A percentile compares a stretch with the other conserved stretches of the same genome.
phyloP scores from a whole-genome alignment of 306 rosid genomes.

The Cicer arietinum region DNA sequence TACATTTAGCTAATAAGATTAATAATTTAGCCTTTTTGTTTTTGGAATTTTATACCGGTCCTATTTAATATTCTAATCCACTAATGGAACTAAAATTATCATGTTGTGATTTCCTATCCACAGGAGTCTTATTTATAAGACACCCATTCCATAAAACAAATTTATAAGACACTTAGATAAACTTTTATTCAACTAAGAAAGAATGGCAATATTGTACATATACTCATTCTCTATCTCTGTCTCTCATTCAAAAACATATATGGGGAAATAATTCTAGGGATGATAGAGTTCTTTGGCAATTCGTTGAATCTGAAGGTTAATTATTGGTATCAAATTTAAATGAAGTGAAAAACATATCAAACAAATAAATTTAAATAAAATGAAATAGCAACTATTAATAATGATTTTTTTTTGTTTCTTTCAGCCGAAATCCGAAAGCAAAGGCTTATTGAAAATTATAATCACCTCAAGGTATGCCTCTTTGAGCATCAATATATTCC shows the following conservation, averaged over 20 bases:
- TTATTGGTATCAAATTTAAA: background rate
- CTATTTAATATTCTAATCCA: background rate
- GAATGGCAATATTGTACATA: background rate
- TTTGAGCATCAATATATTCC: background rate
- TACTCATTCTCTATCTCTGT: background rate
- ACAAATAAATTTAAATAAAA: conserved; percentile 19
- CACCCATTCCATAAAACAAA: background rate
- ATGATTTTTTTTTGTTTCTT: conserved; percentile 39
- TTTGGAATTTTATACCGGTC: background rate
- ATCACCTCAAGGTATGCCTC: conserved; percentile 69
- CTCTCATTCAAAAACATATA: background rate
- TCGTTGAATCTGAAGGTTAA: background rate
- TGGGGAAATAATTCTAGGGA: conserved; percentile 5
- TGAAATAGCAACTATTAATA: conserved; percentile 15
- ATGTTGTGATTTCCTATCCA: background rate
- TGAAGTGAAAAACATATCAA: conserved; percentile 5
- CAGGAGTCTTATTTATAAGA: background rate
- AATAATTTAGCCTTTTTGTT: background rate
- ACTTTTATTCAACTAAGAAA: background rate
- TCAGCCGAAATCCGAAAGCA: conserved; percentile 80
- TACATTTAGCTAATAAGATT: too few species aligned
- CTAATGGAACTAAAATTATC: background rate
- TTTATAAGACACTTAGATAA: too few species aligned
- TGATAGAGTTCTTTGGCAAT: conserved; percentile 8
- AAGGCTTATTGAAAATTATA: conserved; percentile 69